phyloP scores from a whole-genome alignment of 768 basidiomycete genomes.

The Mycena alexandri region DNA sequence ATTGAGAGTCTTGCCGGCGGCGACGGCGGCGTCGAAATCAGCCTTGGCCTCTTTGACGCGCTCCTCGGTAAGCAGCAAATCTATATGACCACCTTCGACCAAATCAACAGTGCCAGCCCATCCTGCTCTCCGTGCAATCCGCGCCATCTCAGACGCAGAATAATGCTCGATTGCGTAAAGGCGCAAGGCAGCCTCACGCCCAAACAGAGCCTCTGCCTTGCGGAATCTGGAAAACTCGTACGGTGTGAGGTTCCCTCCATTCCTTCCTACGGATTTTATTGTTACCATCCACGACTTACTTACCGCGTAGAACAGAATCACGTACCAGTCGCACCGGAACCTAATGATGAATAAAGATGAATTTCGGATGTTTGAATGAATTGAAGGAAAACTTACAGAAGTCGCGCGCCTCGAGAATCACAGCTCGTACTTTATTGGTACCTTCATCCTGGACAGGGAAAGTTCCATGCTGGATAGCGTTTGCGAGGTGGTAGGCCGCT shows the following conservation, averaged over 20 bases:
- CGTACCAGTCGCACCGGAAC: constrained; percentile 83
- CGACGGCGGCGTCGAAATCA: constrained; percentile 21
- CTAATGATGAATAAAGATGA: constrained; percentile 48
- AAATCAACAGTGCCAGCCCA: constrained; percentile 35
- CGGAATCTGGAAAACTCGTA: constrained; percentile 21
- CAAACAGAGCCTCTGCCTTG: constrained; percentile 4
- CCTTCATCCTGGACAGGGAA: constrained; percentile 24
- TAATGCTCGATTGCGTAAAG: constrained; percentile 32
- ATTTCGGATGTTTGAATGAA: background rate
- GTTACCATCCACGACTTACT: no score
- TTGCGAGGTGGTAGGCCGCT: constrained; percentile 78
- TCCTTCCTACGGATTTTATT: constrained; percentile 20
- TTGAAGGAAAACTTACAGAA: constrained; percentile 70
- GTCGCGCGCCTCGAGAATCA: constrained; percentile 86
- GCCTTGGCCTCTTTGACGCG: background rate
- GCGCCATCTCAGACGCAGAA: constrained; percentile 31
- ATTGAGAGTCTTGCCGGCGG: constrained; percentile 30
- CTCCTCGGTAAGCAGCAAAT: constrained; percentile 16
- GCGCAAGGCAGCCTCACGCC: constrained; percentile 15
- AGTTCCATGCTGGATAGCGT: constrained; percentile 38
- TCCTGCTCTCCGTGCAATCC: constrained; percentile 21
- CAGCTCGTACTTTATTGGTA: constrained; percentile 55
- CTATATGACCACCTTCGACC: constrained; percentile 35
- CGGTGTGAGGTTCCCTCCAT: constrained; percentile 36
- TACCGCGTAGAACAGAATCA: background rate